These are phyloP conservation scores for Talinum fruticosum DNA, from an alignment of 148 eudicot genomes.

Conservation along the genomic window DNA sequence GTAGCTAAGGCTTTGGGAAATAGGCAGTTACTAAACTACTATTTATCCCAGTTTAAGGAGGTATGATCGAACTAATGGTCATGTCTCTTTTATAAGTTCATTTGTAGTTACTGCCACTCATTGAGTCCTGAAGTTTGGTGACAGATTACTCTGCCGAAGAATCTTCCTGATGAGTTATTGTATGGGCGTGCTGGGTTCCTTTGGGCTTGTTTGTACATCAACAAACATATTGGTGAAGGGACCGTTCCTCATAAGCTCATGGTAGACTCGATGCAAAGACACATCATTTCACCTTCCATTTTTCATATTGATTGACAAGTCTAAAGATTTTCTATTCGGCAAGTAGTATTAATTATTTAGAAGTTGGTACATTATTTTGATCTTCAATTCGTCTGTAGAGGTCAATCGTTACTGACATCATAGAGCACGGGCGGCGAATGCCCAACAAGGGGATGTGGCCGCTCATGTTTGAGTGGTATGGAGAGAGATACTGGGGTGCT, in stretches of 20 bases:
- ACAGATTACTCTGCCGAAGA: slow-evolving; percentile 39
- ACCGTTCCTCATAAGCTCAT: slow-evolving; percentile 36
- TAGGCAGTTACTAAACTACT: slow-evolving; percentile 33
- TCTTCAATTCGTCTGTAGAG: slow-evolving; percentile 26
- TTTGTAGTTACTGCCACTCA: background rate
- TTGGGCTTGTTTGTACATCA: slow-evolving; percentile 56
- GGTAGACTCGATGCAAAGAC: slow-evolving; percentile 27
- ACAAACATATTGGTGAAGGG: slow-evolving; percentile 50
- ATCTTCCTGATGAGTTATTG: slow-evolving; percentile 48
- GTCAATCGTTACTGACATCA: slow-evolving; percentile 33
- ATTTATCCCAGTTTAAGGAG: slow-evolving; percentile 51
- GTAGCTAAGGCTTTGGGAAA: slow-evolving; percentile 49
- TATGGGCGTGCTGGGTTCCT: slow-evolving; percentile 63
- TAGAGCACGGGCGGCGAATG: slow-evolving; percentile 44
- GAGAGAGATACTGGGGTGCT: slow-evolving; percentile 58
- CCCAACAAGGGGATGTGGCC: slow-evolving; percentile 42
- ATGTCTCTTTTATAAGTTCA: background rate
- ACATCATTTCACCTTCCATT: background rate
- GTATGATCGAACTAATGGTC: slow-evolving; percentile 21
- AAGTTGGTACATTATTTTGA: background rate
- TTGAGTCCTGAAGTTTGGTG: background rate
- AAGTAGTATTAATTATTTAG: background rate
- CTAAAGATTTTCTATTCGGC: background rate
- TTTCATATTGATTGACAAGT: background rate
- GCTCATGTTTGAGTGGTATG: slow-evolving; percentile 51